Percentiles rank a stretch among this genome's conserved stretches.
Evolutionary conservation across 1,284 basidiomycete genomes (phyloP).

Genomic region (Rhodotorula sp.): DNA sequence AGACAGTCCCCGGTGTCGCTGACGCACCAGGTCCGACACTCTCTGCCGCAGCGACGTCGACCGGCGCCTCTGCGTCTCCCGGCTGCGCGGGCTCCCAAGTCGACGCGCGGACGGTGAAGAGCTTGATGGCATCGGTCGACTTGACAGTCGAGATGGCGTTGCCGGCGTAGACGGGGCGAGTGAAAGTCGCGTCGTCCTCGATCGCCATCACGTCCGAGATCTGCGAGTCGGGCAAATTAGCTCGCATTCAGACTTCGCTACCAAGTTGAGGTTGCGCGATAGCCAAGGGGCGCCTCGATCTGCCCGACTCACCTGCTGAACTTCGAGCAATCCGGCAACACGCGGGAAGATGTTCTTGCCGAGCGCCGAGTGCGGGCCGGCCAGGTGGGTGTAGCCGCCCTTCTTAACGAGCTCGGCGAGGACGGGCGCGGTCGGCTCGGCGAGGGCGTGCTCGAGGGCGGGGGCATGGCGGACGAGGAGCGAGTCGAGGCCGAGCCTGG

Average conservation of each 20-base stretch:
- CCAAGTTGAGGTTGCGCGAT: too few relatives aligned
- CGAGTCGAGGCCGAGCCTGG: conserved; percentile 51
- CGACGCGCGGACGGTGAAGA: conserved; percentile 95
- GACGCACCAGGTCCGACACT: conserved; percentile 49
- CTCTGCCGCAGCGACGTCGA: conserved; percentile 66
- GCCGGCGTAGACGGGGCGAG: conserved; percentile 95
- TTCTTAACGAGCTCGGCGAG: conserved; percentile 56
- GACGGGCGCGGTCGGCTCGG: conserved; percentile 58
- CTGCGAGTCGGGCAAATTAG: conserved; percentile 43
- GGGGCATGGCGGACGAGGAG: conserved; percentile 54
- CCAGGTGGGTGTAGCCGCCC: conserved; percentile 74
- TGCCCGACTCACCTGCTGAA: conserved; percentile 48
- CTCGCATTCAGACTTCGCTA: too few relatives aligned
- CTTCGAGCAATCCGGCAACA: conserved; percentile 79
- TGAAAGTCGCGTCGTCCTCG: conserved; percentile 75
- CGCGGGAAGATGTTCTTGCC: conserved; percentile 79
- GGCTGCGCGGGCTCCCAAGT: conserved; percentile 71
- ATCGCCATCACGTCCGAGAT: conserved; percentile 92
- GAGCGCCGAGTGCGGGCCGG: conserved; percentile 74
- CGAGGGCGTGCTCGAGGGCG: conserved; percentile 52
- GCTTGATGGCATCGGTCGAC: conserved; percentile 74
- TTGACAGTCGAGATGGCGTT: conserved; percentile 94
- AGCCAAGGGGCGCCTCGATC: too few relatives aligned
- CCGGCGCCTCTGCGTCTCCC: conserved; percentile 59
- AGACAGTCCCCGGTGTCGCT: background rate